Conservation (phyloP, 306 rosid species). For the Lotus japonicus region DNA sequence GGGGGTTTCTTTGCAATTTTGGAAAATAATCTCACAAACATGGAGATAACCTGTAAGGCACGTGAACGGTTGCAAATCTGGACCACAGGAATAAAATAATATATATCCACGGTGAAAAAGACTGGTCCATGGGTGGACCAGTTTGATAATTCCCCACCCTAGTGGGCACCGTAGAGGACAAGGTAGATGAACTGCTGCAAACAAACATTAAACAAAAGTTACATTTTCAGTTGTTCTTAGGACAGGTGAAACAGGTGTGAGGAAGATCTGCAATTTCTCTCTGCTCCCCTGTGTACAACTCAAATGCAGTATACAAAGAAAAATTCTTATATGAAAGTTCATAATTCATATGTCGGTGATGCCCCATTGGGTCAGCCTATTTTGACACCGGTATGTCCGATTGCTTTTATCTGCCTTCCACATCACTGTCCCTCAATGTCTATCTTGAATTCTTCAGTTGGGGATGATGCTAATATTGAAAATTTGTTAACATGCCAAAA, state of each 20-base stretch:
- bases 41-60: too few species aligned
- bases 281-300: not conserved
- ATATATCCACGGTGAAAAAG: too few species aligned
- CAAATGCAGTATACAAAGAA: not conserved
- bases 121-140: too few species aligned
- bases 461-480: not conserved
- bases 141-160: too few species aligned
- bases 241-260: not conserved
- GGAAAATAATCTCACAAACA: too few species aligned
- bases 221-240: not conserved
- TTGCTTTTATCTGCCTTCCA: not conserved
- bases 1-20: too few species aligned
- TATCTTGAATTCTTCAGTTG: not conserved
- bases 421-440: constrained; percentile 4
- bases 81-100: too few species aligned
- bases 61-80: too few species aligned
- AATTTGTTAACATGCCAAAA: constrained; percentile 10
- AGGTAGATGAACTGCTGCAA: not conserved
- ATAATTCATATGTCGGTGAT: not conserved
- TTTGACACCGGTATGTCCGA: not conserved
- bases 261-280: not conserved
- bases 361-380: not conserved
- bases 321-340: not conserved
- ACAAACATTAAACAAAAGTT: not conserved
- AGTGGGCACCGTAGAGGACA: too few species aligned